Conservation (phyloP, 2,329 filamentous ascomycete genomes). For the Ophiostoma sp. region DNA sequence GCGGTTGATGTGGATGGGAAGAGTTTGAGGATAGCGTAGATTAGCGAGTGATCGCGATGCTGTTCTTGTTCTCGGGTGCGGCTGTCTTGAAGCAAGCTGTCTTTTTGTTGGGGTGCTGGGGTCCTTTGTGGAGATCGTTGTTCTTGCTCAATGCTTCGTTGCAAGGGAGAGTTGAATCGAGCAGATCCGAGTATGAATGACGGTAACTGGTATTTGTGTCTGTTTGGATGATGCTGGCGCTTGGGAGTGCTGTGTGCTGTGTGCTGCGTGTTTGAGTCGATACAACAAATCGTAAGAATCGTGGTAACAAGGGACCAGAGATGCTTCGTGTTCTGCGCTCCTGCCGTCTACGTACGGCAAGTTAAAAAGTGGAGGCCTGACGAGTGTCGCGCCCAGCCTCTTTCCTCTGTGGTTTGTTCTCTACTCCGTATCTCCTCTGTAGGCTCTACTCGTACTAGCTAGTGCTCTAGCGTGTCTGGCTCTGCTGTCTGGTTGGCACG, state of each 20-base stretch:
- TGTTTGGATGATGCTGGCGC: neutral
- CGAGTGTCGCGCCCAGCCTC: constrained; percentile 11
- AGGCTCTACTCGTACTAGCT: no score
- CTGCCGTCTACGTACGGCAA: constrained; percentile 7
- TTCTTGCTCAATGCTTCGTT: neutral
- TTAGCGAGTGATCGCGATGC: neutral
- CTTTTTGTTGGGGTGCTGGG: neutral
- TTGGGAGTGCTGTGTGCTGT: neutral
- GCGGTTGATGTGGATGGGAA: neutral
- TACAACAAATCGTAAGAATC: neutral
- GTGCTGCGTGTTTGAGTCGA: no score
- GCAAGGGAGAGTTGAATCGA: constrained; percentile 4
- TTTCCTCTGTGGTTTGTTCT: neutral
- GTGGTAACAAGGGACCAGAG: constrained; percentile 10
- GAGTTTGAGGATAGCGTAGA: neutral
- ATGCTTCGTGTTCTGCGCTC: constrained; percentile 1
- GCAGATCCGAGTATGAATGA: neutral
- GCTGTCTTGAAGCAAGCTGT: constrained; percentile 1
- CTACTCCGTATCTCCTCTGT: no score
- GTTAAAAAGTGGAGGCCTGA: constrained; percentile 9
- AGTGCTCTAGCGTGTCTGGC: neutral
- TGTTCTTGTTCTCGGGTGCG: neutral
- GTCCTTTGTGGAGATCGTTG: neutral
- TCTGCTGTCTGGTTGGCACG: constrained; percentile 5
- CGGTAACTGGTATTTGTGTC: neutral